These are phyloP conservation scores for Cercophora newfieldiana DNA, from an alignment of 495 filamentous ascomycete species.

Conservation along the genomic window DNA sequence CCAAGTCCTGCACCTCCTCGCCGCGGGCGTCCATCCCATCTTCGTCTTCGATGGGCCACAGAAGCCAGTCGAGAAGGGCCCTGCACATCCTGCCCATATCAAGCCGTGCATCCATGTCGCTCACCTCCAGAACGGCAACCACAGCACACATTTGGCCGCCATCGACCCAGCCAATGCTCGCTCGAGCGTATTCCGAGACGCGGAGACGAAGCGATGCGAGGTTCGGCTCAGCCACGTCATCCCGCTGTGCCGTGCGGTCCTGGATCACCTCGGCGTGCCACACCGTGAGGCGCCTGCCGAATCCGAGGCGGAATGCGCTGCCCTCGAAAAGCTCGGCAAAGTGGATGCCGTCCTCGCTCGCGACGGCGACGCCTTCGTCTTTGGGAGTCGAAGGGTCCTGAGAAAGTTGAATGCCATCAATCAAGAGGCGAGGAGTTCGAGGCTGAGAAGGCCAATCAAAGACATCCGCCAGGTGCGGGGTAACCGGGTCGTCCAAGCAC, in stretches of 20 bases:
- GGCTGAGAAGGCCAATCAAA: too few relatives aligned
- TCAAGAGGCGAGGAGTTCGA: too few relatives aligned
- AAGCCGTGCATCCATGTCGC: neutral
- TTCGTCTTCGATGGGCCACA: slow-evolving; percentile 1
- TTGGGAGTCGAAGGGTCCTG: neutral
- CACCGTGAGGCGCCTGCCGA: slow-evolving; percentile 1
- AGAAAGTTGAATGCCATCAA: neutral
- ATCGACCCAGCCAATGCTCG: too few relatives aligned
- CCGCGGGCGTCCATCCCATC: slow-evolving; percentile 1
- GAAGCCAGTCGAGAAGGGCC: slow-evolving; percentile 1
- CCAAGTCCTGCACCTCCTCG: neutral
- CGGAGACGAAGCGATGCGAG: neutral
- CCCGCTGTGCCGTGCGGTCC: neutral
- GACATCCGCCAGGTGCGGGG: too few relatives aligned
- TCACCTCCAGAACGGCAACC: neutral
- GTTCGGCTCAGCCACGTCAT: neutral
- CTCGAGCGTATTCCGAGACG: neutral
- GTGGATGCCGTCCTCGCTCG: slow-evolving; percentile 5
- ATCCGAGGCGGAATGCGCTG: slow-evolving; percentile 3
- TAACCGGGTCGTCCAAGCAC: too few relatives aligned
- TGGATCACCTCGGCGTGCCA: neutral
- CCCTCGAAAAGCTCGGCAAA: neutral
- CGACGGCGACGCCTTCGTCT: slow-evolving; percentile 11
- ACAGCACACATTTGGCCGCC: too few relatives aligned
- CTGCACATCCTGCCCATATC: neutral